phyloP scores from a whole-genome alignment of 345 rosid genomes.

The Carallia pectinifolia region DNA sequence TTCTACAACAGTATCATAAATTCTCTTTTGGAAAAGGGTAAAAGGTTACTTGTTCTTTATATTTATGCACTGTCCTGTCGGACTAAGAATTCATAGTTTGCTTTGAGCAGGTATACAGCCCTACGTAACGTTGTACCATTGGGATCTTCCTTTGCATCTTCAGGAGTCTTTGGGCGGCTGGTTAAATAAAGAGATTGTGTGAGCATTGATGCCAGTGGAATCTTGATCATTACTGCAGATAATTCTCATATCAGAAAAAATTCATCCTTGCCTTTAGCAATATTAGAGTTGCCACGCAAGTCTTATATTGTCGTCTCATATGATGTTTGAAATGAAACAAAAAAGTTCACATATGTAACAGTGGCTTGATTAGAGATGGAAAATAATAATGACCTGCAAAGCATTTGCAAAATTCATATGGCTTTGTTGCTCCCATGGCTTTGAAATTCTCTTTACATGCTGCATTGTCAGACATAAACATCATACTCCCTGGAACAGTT shows the following conservation, averaged over 20 bases:
- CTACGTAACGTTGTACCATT: slow-evolving; percentile 27
- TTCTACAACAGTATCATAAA: slow-evolving; percentile 33
- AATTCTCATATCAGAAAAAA: neutral
- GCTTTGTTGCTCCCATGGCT: neutral
- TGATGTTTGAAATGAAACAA: neutral
- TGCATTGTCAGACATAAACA: slow-evolving; percentile 3
- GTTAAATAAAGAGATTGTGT: slow-evolving; percentile 71
- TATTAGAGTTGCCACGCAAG: neutral
- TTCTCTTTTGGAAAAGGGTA: slow-evolving; percentile 46
- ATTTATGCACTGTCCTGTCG: slow-evolving; percentile 17
- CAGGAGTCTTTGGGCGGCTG: slow-evolving; percentile 76
- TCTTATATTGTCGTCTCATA: neutral
- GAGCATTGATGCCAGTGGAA: slow-evolving; percentile 31
- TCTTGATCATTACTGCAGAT: neutral
- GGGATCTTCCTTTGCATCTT: slow-evolving; percentile 56
- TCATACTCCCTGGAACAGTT: neutral
- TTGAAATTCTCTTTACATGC: neutral
- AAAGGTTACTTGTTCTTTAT: neutral
- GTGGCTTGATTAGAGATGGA: too few relatives aligned
- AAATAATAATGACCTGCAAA: too few relatives aligned
- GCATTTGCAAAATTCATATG: neutral
- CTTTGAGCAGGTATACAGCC: slow-evolving; percentile 29
- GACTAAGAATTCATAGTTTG: slow-evolving; percentile 9
- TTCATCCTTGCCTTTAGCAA: neutral
- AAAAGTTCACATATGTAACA: neutral